Conservation (phyloP, 345 rosid species). For the Euphorbia peplus region DNA sequence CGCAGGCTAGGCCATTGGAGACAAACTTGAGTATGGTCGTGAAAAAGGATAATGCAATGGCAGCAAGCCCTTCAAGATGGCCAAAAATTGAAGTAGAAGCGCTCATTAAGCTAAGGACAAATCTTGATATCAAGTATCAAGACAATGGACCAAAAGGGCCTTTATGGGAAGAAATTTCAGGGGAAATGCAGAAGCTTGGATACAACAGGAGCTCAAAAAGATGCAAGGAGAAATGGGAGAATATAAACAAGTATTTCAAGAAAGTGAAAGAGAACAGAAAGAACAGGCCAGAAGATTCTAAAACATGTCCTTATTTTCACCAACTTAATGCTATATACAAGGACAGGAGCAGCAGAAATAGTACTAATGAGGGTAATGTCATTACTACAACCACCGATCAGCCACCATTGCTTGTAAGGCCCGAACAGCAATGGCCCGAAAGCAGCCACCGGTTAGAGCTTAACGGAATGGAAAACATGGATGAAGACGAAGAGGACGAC, state of each 20-base stretch:
- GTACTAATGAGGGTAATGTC: neutral
- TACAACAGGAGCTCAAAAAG: slow-evolving; percentile 73
- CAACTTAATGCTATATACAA: slow-evolving; percentile 41
- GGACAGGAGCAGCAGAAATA: slow-evolving; percentile 19
- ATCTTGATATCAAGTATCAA: slow-evolving; percentile 56
- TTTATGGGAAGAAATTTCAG: slow-evolving; percentile 85
- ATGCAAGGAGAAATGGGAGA: slow-evolving; percentile 98
- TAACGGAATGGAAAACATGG: slow-evolving; percentile 5
- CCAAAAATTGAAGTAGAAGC: slow-evolving; percentile 81
- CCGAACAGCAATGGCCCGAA: slow-evolving; percentile 22
- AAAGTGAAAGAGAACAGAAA: slow-evolving; percentile 76
- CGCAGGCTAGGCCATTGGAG: neutral
- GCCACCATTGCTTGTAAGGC: slow-evolving; percentile 15
- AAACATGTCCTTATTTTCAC: slow-evolving; percentile 83
- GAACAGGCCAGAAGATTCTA: slow-evolving; percentile 67
- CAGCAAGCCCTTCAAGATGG: slow-evolving; percentile 70
- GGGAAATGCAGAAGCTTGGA: slow-evolving; percentile 61
- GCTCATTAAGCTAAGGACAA: slow-evolving; percentile 55
- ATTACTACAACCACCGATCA: slow-evolving; percentile 4
- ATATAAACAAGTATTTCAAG: slow-evolving; percentile 93
- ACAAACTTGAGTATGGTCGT: neutral
- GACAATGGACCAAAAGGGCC: slow-evolving; percentile 73
- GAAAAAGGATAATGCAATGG: slow-evolving; percentile 14
- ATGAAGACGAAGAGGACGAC: slow-evolving; percentile 6
- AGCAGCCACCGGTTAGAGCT: slow-evolving; percentile 1